Evolutionary conservation across 768 basidiomycete genomes (phyloP).

Genomic region (Kondoa malvinella): DNA sequence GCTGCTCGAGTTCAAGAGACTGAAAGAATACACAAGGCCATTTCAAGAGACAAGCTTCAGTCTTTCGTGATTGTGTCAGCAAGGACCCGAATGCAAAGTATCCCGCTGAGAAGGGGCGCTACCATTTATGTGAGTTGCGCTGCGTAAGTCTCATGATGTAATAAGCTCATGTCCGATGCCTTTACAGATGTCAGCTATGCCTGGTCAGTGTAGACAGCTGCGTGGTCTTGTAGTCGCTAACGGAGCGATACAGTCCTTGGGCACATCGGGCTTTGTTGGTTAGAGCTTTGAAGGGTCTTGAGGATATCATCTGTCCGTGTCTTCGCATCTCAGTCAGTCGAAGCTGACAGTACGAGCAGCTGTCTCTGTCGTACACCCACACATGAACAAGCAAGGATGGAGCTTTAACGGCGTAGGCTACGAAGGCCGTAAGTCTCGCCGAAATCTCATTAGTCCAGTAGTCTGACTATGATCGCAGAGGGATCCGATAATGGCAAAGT

Average conservation of each 20-base stretch:
- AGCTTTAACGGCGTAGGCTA: constrained; percentile 44
- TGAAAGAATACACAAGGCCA: no score
- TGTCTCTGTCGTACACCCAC: constrained; percentile 66
- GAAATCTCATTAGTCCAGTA: constrained; percentile 15
- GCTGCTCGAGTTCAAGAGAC: no score
- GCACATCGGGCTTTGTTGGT: constrained; percentile 78
- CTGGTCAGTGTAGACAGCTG: constrained; percentile 33
- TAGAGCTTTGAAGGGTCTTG: constrained; percentile 78
- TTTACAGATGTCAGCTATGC: constrained; percentile 50
- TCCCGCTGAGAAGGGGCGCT: constrained; percentile 63
- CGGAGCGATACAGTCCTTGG: constrained; percentile 44
- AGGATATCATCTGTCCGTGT: constrained; percentile 57
- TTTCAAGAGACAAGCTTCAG: no score
- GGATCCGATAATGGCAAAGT: constrained; percentile 43
- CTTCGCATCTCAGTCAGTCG: neutral
- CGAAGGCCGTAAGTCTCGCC: constrained; percentile 13
- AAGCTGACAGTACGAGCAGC: constrained; percentile 31
- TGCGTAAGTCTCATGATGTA: no score
- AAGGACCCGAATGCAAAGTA: constrained; percentile 43
- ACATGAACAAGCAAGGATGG: constrained; percentile 71
- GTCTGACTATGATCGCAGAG: constrained; percentile 8
- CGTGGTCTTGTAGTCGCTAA: neutral
- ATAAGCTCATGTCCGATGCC: no score
- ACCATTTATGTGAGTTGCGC: constrained; percentile 55
- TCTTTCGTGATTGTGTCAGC: constrained; percentile 42